Base-by-base conservation (phyloP, 1,284 basidiomycete species). In the Ustilago curta region DNA sequence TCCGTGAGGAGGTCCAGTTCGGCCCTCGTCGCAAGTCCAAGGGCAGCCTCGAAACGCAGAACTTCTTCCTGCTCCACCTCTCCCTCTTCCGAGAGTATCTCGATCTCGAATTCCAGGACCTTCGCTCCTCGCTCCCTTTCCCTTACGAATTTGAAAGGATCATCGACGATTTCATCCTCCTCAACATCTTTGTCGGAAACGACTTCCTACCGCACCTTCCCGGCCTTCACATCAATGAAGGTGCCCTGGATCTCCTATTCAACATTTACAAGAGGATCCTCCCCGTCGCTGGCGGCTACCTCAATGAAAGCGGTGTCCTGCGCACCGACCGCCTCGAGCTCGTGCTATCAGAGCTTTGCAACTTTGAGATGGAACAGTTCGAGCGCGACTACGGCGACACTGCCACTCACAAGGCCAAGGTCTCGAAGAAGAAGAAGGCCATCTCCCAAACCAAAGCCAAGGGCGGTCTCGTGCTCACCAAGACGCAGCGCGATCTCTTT, bases 1-100 rank as follows among this genome's bases (percentile, higher is more conserved):
- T 99, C 77, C 91, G 97, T 71, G 97, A 99, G 86, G 96, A 99
- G 86, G 97, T 99, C 80, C 95, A 95, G 80, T 99, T 99, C 87
- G 96, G 96, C 18, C 92, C 93, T 14, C 88, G 91, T 60, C 87
- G 78, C 59, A 78, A 76, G 59, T 89, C 79, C 27, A 83, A 88
- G 71, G 89, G 89, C 91, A 94, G 93, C 64, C 86, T 94, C 68
- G 93, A 96, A 81, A 88, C 91, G 3, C 92, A 93, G 77, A 98
- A 92, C 85, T 99, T 99, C 86, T 98, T 94, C 87, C 88, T 99
- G 19, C 88, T 99, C 50, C 97, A 99, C 86, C 88, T 99, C 35
- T 97, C 93, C 12, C 88, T 99, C 48, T 90, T 99, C 88, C 91
- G 96, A 78, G 96, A 99, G 86, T 99, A 99, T 84, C 91, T 99